Evolutionary conservation across 2,329 filamentous ascomycete genomes (phyloP).

Genomic region (Pseudogymnoascus verrucosus): DNA sequence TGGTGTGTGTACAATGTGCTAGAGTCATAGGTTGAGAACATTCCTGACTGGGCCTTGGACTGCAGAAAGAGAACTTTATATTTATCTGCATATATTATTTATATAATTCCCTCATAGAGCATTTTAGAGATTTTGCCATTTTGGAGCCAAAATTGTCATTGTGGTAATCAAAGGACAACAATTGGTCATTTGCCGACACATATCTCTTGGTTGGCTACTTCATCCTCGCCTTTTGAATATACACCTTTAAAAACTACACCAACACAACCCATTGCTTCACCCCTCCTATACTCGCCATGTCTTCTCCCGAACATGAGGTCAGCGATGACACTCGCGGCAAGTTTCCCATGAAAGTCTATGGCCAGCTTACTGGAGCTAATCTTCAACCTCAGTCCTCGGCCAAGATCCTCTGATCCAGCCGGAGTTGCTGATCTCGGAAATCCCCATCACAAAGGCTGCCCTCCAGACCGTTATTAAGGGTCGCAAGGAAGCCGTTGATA

Average conservation of each 20-base stretch:
- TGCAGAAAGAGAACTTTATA: neutral
- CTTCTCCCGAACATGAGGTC: conserved; percentile 23
- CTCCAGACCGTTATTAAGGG: conserved; percentile 64
- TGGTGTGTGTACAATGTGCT: neutral
- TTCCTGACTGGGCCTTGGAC: neutral
- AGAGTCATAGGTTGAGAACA: conserved; percentile 1
- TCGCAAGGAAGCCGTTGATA: conserved; percentile 47
- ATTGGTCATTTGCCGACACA: conserved; percentile 4
- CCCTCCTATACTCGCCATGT: conserved; percentile 19
- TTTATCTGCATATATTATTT: neutral
- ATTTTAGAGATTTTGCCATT: neutral
- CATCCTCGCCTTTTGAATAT: neutral
- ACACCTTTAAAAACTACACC: neutral
- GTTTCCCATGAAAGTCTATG: conserved; percentile 16
- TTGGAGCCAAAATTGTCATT: neutral
- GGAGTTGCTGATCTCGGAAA: conserved; percentile 76
- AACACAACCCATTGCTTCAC: conserved; percentile 8
- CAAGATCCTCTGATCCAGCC: conserved; percentile 92
- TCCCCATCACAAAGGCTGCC: conserved; percentile 59
- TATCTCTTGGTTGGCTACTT: neutral
- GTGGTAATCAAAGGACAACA: conserved; percentile 1
- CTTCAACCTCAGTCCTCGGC: conserved; percentile 59
- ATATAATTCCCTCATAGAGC: neutral
- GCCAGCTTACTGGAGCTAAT: neutral
- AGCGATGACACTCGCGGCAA: conserved; percentile 46